Conservation (phyloP, 2,329 filamentous ascomycete species). For the Botrytis aclada region DNA sequence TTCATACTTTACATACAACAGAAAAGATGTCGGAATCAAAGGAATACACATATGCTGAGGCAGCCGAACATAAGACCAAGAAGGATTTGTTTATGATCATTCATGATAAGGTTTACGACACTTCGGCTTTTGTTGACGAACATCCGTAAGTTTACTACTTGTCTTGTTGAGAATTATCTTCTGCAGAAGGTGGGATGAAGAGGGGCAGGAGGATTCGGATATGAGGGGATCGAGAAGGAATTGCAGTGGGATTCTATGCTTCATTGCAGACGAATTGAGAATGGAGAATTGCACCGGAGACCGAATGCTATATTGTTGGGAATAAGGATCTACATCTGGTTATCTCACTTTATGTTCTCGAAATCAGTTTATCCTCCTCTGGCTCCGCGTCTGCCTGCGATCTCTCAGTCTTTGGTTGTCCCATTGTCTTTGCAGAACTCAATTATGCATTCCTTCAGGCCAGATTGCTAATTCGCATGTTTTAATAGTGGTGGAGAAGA, state of each 20-base stretch:
- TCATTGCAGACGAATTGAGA: not conserved
- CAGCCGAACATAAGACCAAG: constrained; percentile 85
- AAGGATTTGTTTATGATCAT: constrained; percentile 90
- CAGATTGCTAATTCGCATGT: constrained; percentile 24
- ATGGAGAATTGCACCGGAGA: not conserved
- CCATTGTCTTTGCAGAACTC: not conserved
- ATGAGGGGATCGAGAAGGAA: not conserved
- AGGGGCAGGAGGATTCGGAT: not conserved
- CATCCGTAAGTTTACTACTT: constrained; percentile 67
- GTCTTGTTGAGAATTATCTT: not conserved
- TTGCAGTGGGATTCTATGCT: not conserved
- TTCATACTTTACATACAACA: constrained; percentile 24
- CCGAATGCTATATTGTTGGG: not conserved
- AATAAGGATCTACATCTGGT: not conserved
- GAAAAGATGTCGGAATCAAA: constrained; percentile 36
- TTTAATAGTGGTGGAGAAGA: constrained; percentile 85
- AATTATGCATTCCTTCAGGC: not conserved
- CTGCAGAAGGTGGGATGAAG: not conserved
- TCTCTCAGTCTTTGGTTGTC: not conserved
- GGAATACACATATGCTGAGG: constrained; percentile 74
- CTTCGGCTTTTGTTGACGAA: constrained; percentile 88
- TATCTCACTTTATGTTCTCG: not conserved
- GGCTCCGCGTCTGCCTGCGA: too few relatives aligned
- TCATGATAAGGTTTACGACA: constrained; percentile 95
- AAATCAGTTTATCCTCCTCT: not conserved